phyloP scores from a whole-genome alignment of 495 filamentous ascomycete genomes.

The Chaetomidium leptoderma region DNA sequence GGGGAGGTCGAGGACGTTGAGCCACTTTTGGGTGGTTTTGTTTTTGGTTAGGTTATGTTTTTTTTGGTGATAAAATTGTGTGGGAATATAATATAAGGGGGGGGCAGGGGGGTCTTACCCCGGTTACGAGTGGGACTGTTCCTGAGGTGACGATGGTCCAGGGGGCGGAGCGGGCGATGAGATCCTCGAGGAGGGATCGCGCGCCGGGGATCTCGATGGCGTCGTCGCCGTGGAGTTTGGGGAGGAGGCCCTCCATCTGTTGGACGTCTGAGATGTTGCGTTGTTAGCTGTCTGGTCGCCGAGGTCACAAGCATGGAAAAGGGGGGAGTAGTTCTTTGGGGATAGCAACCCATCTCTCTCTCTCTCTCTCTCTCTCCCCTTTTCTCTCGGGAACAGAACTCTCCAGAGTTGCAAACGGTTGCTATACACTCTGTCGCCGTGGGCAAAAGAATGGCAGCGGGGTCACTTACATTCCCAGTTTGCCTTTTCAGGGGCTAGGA shows the following conservation, averaged over 20 bases:
- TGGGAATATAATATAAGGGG: not conserved
- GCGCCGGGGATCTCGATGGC: slow-evolving; percentile 77
- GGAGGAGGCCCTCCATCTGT: slow-evolving; percentile 71
- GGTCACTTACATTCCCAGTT: slow-evolving; percentile 79
- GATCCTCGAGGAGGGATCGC: slow-evolving; percentile 39
- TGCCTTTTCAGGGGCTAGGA: slow-evolving; percentile 74
- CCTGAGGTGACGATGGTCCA: slow-evolving; percentile 97
- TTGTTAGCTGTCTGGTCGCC: not conserved
- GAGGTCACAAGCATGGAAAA: not conserved
- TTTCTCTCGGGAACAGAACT: not conserved
- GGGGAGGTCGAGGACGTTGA: slow-evolving; percentile 69
- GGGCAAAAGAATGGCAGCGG: too few relatives aligned
- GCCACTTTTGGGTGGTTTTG: slow-evolving; percentile 50
- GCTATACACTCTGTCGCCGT: too few relatives aligned
- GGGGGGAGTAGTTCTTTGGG: not conserved
- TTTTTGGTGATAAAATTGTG: not conserved
- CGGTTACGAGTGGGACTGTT: slow-evolving; percentile 71
- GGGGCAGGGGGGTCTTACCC: slow-evolving; percentile 30
- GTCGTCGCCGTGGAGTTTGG: slow-evolving; percentile 67
- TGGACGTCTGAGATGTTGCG: slow-evolving; percentile 60
- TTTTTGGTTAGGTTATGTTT: not conserved
- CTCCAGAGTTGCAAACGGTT: not conserved
- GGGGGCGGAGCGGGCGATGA: slow-evolving; percentile 48
- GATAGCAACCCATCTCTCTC: not conserved
- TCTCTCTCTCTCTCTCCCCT: not conserved